Evolutionary conservation across 306 rosid species (phyloP).

Genomic region (Trichosanthes truncata): DNA sequence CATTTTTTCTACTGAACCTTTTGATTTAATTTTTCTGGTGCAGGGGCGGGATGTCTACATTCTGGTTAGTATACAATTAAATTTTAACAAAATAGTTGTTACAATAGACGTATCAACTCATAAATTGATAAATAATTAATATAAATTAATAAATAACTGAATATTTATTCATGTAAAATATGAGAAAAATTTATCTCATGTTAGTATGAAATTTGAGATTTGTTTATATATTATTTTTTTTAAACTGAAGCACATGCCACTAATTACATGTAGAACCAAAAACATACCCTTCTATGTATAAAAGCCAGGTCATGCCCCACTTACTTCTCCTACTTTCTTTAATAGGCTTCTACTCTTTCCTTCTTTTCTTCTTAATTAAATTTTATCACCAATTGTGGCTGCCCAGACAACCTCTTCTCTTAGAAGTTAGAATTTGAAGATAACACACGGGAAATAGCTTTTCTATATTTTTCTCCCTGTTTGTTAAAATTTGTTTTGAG

Average conservation of each 20-base stretch:
- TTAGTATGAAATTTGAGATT: neutral
- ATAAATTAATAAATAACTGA: neutral
- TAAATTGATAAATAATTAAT: neutral
- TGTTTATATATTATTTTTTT: neutral
- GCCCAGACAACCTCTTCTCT: neutral
- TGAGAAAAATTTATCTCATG: neutral
- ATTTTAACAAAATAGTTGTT: neutral
- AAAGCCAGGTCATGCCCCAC: neutral
- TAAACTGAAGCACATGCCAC: neutral
- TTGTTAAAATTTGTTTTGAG: neutral
- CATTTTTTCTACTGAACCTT: slow-evolving; percentile 15
- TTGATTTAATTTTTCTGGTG: slow-evolving; percentile 23
- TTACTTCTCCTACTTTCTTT: neutral
- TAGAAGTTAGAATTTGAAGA: neutral
- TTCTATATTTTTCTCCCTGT: neutral
- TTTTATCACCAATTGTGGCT: neutral
- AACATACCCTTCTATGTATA: neutral
- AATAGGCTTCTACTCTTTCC: neutral
- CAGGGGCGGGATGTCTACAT: slow-evolving; percentile 94
- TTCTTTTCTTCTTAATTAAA: neutral
- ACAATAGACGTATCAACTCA: neutral
- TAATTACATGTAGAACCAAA: neutral
- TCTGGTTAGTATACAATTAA: slow-evolving; percentile 49
- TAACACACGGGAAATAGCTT: neutral
- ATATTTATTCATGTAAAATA: neutral